Evolutionary conservation across 345 rosid genomes (phyloP).

Genomic region (Syzygium jambos): DNA sequence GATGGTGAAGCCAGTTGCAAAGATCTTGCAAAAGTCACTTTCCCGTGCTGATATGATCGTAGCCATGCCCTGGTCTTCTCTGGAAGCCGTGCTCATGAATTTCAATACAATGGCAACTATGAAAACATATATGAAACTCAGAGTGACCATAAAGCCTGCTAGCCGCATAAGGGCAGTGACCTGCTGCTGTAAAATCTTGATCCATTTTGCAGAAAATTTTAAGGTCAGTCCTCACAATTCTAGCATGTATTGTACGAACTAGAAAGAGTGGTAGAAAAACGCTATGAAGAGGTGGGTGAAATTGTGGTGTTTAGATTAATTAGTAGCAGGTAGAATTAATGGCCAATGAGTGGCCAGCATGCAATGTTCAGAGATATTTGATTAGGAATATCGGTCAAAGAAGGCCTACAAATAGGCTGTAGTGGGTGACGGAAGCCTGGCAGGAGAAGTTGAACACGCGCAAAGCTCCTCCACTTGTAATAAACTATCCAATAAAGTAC

Average conservation of each 20-base stretch:
- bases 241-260: neutral
- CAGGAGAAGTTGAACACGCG: neutral
- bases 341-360: neutral
- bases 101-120: no score
- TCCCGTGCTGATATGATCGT: no score
- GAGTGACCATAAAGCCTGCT: no score
- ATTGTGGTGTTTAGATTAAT: no score
- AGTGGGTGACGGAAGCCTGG: neutral
- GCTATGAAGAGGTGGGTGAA: no score
- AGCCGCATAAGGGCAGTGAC: accelerated
- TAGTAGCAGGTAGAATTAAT: neutral
- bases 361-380: neutral
- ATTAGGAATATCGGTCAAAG: neutral
- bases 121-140: neutral
- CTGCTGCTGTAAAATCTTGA: neutral
- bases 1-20: no score
- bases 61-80: no score
- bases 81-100: no score
- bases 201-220: neutral
- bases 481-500: no score
- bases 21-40: no score
- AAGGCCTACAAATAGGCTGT: neutral
- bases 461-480: neutral
- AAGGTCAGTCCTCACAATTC: neutral
- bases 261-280: no score